These are phyloP conservation scores for Pyracantha coccinea DNA, from an alignment of 331 rosid species.

Conservation along the genomic window DNA sequence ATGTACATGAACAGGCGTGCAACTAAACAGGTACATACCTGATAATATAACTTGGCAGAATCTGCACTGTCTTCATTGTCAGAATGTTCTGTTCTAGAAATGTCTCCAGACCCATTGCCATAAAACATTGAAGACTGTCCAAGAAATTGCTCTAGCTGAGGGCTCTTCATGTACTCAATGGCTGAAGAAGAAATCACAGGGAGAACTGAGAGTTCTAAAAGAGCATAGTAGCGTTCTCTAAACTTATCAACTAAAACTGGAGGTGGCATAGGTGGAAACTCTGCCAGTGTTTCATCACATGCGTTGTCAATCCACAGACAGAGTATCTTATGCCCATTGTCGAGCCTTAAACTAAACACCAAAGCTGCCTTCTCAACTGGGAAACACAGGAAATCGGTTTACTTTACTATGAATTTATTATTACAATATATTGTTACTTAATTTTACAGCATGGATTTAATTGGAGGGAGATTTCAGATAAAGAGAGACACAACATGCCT, in stretches of 20 bases:
- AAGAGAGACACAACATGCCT: slow-evolving; percentile 36
- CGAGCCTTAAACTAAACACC: slow-evolving; percentile 88
- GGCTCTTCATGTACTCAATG: slow-evolving; percentile 42
- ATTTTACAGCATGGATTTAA: background rate
- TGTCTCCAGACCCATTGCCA: slow-evolving; percentile 32
- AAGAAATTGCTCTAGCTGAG: slow-evolving; percentile 59
- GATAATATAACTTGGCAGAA: slow-evolving; percentile 48
- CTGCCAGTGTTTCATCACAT: slow-evolving; percentile 68
- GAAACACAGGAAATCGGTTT: slow-evolving; percentile 10
- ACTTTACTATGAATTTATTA: slow-evolving; percentile 13
- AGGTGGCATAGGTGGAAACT: slow-evolving; percentile 71
- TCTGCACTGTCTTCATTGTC: slow-evolving; percentile 42
- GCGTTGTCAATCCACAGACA: slow-evolving; percentile 93
- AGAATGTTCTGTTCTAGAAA: slow-evolving; percentile 31
- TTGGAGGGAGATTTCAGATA: background rate
- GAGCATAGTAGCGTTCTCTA: slow-evolving; percentile 49
- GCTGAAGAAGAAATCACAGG: slow-evolving; percentile 63
- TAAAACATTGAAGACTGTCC: slow-evolving; percentile 32
- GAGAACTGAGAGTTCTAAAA: slow-evolving; percentile 59
- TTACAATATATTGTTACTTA: background rate
- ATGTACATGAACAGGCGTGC: background rate
- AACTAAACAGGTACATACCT: slow-evolving; percentile 37
- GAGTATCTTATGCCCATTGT: slow-evolving; percentile 82
- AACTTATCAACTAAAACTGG: slow-evolving; percentile 58
- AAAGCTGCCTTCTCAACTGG: slow-evolving; percentile 94